These are phyloP conservation scores for Fraxinus paxiana DNA, from an alignment of 305 asterid genomes.

Conservation along the genomic window DNA sequence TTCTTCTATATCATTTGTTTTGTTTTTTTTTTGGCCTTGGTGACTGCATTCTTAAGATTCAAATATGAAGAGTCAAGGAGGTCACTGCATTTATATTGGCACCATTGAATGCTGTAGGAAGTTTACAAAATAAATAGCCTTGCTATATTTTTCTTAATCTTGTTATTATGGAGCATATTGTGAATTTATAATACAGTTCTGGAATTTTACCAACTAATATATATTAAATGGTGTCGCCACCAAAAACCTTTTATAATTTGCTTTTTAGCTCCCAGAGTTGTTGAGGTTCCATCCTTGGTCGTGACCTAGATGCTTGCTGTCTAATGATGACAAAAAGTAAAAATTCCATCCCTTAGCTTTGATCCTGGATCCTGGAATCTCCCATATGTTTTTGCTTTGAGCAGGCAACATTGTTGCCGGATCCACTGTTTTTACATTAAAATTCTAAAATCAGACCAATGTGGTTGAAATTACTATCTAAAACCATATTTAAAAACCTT, in stretches of 20 bases:
- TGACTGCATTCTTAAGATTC: background rate
- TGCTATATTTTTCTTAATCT: background rate
- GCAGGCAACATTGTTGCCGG: background rate
- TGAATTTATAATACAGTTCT: background rate
- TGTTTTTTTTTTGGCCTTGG: background rate
- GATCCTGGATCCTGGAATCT: background rate
- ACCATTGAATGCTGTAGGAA: background rate
- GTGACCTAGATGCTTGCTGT: background rate
- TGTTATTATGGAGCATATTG: background rate
- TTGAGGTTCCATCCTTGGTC: slow-evolving; percentile 5
- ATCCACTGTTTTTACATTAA: background rate
- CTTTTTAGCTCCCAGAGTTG: background rate
- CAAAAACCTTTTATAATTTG: background rate
- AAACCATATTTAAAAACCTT: background rate
- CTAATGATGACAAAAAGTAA: background rate
- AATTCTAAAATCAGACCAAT: background rate
- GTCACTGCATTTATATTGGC: background rate
- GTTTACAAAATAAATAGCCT: background rate
- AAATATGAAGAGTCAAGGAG: background rate
- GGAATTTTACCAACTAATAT: background rate
- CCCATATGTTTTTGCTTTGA: slow-evolving; percentile 1
- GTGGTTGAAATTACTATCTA: slow-evolving; percentile 2
- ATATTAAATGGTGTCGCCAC: background rate
- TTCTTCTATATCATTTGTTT: background rate
- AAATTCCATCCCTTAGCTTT: background rate